Conservation (phyloP, 768 basidiomycete genomes). For the Suillus brevipes region DNA sequence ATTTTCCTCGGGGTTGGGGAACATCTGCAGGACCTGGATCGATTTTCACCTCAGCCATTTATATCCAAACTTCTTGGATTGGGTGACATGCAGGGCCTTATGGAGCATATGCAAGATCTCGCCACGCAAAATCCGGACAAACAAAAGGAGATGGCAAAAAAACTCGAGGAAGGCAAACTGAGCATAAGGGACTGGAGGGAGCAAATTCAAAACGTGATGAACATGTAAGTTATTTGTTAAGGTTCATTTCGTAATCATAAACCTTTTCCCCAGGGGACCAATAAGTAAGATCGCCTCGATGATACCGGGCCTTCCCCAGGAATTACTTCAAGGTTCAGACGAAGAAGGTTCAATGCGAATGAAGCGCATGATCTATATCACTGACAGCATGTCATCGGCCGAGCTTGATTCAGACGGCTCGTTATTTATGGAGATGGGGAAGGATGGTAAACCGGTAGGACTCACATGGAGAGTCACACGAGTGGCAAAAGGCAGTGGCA, state of each 20-base stretch:
- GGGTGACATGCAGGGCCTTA: slow-evolving; percentile 94
- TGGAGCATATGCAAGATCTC: slow-evolving; percentile 98
- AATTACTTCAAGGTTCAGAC: slow-evolving; percentile 87
- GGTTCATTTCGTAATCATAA: slow-evolving; percentile 9
- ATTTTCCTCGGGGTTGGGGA: slow-evolving; percentile 98
- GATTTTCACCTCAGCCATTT: slow-evolving; percentile 94
- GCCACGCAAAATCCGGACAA: slow-evolving; percentile 93
- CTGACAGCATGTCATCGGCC: slow-evolving; percentile 91
- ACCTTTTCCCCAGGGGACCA: slow-evolving; percentile 73
- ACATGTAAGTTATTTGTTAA: slow-evolving; percentile 64
- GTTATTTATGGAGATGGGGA: slow-evolving; percentile 81
- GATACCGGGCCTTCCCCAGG: slow-evolving; percentile 96
- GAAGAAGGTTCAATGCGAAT: slow-evolving; percentile 89
- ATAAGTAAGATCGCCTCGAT: slow-evolving; percentile 97
- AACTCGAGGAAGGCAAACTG: slow-evolving; percentile 94
- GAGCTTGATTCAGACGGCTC: slow-evolving; percentile 96
- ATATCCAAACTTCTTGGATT: slow-evolving; percentile 94
- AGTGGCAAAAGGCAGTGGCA: slow-evolving; percentile 92
- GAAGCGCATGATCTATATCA: slow-evolving; percentile 99
- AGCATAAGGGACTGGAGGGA: slow-evolving; percentile 98
- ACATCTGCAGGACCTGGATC: slow-evolving; percentile 95
- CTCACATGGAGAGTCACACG: slow-evolving; percentile 88
- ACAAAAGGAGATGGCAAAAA: slow-evolving; percentile 97
- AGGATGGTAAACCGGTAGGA: slow-evolving; percentile 81
- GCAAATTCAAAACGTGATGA: slow-evolving; percentile 97